Conservation (phyloP, 2,329 filamentous ascomycete species). For the Thelonectria blattea region DNA sequence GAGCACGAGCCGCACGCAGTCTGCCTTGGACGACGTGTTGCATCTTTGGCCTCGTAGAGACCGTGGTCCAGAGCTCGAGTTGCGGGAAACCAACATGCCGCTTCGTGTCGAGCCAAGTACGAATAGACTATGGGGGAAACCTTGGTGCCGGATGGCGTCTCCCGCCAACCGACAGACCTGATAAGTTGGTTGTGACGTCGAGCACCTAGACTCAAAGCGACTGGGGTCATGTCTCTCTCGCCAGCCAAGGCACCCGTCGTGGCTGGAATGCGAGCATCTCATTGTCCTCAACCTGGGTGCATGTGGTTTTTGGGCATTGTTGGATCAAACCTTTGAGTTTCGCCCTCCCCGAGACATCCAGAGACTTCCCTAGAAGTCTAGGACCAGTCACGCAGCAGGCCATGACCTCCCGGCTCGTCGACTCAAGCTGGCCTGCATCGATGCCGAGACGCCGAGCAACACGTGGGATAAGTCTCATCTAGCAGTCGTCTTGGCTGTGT, state of each 20-base stretch:
- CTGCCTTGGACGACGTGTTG: slow-evolving; percentile 13
- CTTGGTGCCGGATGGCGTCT: background rate
- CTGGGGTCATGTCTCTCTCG: background rate
- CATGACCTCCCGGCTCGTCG: background rate
- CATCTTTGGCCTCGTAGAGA: background rate
- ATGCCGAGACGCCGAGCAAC: too few species aligned
- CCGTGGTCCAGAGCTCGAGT: background rate
- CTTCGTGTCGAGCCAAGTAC: background rate
- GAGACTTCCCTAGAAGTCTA: background rate
- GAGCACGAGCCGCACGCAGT: slow-evolving; percentile 27
- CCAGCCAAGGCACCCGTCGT: background rate
- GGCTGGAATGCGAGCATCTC: background rate
- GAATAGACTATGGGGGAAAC: background rate
- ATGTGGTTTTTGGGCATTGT: background rate
- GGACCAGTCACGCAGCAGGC: background rate
- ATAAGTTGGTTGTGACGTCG: background rate
- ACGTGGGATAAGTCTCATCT: background rate
- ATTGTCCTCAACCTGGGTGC: background rate
- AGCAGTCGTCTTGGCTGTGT: background rate
- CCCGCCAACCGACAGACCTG: background rate
- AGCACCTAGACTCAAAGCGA: background rate
- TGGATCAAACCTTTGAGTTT: background rate
- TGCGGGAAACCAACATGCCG: background rate
- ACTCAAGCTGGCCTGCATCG: too few species aligned
- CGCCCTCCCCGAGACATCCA: background rate